Conservation (phyloP, 768 basidiomycete species). For the Termitomyces sp. region DNA sequence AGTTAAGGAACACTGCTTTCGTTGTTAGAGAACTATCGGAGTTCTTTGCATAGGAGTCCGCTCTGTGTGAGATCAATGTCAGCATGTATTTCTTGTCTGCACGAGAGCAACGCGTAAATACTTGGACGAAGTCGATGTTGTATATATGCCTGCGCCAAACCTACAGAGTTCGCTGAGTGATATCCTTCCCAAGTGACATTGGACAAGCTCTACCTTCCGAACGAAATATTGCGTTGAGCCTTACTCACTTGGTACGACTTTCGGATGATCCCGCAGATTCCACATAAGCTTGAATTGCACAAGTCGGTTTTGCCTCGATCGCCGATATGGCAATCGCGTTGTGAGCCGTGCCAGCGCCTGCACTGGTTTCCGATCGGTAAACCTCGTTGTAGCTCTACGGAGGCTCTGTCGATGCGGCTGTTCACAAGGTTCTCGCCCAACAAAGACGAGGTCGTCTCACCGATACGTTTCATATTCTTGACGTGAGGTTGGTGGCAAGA, state of each 20-base stretch:
- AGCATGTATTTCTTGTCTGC: neutral
- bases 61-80: conserved; percentile 27
- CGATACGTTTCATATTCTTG: conserved; percentile 58
- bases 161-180: conserved; percentile 25
- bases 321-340: conserved; percentile 58
- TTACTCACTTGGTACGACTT: conserved; percentile 61
- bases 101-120: conserved; percentile 14
- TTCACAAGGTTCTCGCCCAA: neutral
- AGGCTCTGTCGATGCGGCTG: conserved; percentile 13
- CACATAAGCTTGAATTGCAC: conserved; percentile 52
- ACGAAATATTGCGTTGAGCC: conserved; percentile 67
- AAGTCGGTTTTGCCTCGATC: conserved; percentile 54
- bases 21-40: conserved; percentile 49
- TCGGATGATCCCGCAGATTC: conserved; percentile 58
- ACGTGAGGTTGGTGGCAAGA: conserved; percentile 43
- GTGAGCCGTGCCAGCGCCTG: conserved; percentile 75
- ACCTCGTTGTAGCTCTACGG: conserved; percentile 40
- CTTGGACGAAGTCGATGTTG: conserved; percentile 75
- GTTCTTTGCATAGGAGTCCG: conserved; percentile 67
- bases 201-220: conserved; percentile 48
- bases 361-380: conserved; percentile 64
- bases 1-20: conserved; percentile 59
- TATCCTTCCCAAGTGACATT: neutral
- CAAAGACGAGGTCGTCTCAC: conserved; percentile 26
- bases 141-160: conserved; percentile 70